Conservation (phyloP, 169 alveolate species). For the Neospora caninum region DNA sequence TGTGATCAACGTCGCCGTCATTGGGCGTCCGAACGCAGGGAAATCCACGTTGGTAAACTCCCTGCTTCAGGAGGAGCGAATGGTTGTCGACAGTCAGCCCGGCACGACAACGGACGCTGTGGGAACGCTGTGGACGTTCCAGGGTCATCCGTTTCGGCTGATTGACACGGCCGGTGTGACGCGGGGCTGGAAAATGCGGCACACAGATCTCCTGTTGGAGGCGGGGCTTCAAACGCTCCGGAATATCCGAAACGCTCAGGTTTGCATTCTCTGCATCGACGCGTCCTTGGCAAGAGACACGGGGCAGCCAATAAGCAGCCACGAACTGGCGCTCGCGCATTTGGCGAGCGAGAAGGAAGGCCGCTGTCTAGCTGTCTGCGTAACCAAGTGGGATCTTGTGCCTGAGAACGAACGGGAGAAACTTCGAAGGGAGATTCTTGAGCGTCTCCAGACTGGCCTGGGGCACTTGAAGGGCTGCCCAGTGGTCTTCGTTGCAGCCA, state of each 20-base stretch:
- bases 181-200: conserved; percentile 67
- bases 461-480: conserved; percentile 72
- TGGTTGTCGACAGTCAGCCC: conserved; percentile 77
- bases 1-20: conserved; percentile 62
- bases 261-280: conserved; percentile 70
- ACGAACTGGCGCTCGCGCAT: conserved; percentile 69
- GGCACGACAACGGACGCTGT: conserved; percentile 85
- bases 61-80: conserved; percentile 77
- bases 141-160: conserved; percentile 78
- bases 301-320: conserved; percentile 60
- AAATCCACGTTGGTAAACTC: conserved; percentile 82
- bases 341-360: conserved; percentile 69
- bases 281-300: conserved; percentile 46
- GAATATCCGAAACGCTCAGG: conserved; percentile 64
- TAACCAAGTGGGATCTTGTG: conserved; percentile 74
- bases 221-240: conserved; percentile 67
- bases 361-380: conserved; percentile 67
- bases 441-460: conserved; percentile 66
- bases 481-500: conserved; percentile 68
- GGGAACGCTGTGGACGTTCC: conserved; percentile 72
- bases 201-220: conserved; percentile 63
- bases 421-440: conserved; percentile 54
- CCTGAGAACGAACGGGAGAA: conserved; percentile 16
- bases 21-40: conserved; percentile 84
- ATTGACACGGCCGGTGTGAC: conserved; percentile 87